Evolutionary conservation across 768 basidiomycete species (phyloP).

Genomic region (Tricholoma hemisulphureum): DNA sequence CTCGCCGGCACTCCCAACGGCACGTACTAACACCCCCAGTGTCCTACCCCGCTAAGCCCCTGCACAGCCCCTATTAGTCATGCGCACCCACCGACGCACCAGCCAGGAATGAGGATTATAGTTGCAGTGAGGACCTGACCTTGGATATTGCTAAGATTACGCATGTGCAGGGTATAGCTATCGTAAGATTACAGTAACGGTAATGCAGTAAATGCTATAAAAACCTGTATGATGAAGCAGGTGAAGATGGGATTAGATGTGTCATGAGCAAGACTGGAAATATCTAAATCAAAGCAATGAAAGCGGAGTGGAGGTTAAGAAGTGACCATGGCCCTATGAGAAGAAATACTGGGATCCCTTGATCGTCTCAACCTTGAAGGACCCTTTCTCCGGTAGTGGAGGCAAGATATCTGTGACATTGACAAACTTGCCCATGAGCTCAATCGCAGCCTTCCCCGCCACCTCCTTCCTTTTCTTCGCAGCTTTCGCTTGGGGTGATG

Average conservation of each 20-base stretch:
- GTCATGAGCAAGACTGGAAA: not conserved
- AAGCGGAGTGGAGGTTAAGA: not conserved
- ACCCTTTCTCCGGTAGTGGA: slow-evolving; percentile 78
- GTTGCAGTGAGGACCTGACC: too few relatives aligned
- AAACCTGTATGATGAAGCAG: not conserved
- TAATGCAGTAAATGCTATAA: too few relatives aligned
- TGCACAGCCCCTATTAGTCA: too few relatives aligned
- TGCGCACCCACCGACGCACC: too few relatives aligned
- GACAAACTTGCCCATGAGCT: slow-evolving; percentile 62
- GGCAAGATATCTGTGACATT: slow-evolving; percentile 74
- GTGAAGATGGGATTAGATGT: not conserved
- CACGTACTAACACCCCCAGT: too few relatives aligned
- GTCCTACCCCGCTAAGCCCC: too few relatives aligned
- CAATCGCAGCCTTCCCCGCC: slow-evolving; percentile 22
- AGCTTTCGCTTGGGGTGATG: slow-evolving; percentile 9
- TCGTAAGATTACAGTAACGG: too few relatives aligned
- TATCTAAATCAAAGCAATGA: not conserved
- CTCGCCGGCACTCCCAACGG: too few relatives aligned
- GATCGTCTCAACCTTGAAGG: slow-evolving; percentile 81
- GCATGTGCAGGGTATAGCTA: too few relatives aligned
- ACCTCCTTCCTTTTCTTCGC: slow-evolving; percentile 21
- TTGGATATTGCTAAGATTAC: too few relatives aligned
- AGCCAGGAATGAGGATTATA: too few relatives aligned
- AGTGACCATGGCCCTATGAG: slow-evolving; percentile 51
- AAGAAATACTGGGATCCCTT: slow-evolving; percentile 90